phyloP scores from a whole-genome alignment of 176 grass and related monocot species.

The Cenchrus americanus region DNA sequence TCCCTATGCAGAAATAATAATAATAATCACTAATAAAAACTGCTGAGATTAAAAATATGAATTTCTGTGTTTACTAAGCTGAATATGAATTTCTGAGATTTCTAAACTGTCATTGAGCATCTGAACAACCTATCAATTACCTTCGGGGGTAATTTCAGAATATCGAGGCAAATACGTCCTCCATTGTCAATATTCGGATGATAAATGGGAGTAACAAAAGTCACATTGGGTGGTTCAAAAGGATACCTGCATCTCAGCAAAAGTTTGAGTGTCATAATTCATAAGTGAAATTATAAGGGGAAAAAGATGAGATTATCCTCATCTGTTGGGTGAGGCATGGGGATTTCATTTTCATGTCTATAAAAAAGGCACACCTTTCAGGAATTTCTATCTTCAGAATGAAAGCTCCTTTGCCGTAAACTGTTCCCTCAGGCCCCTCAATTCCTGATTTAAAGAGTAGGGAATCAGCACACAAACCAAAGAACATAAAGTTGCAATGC shows the following conservation, averaged over 20 bases:
- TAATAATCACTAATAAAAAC: slow-evolving; percentile 28
- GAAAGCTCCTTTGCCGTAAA: slow-evolving; percentile 84
- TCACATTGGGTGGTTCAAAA: slow-evolving; percentile 89
- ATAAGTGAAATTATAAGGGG: slow-evolving; percentile 23
- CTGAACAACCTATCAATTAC: slow-evolving; percentile 35
- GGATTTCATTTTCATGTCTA: background rate
- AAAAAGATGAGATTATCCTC: background rate
- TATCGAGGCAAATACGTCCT: slow-evolving; percentile 93
- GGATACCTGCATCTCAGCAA: slow-evolving; percentile 72
- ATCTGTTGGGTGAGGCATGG: background rate
- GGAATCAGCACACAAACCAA: slow-evolving; percentile 23
- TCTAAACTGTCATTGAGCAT: background rate
- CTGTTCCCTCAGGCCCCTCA: slow-evolving; percentile 67
- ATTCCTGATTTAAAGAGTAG: slow-evolving; percentile 47
- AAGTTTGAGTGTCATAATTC: slow-evolving; percentile 24
- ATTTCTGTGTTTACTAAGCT: background rate
- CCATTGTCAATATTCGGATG: slow-evolving; percentile 97
- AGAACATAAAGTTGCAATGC: background rate
- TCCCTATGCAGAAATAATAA: slow-evolving; percentile 51
- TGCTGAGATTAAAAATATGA: slow-evolving; percentile 24
- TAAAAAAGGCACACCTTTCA: slow-evolving; percentile 60
- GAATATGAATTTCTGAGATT: background rate
- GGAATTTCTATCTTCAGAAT: slow-evolving; percentile 87
- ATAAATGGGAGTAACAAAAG: slow-evolving; percentile 89
- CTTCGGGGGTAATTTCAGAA: slow-evolving; percentile 96